Evolutionary conservation across 495 filamentous ascomycete species (phyloP).

Genomic region (Lasiosphaeria miniovina): DNA sequence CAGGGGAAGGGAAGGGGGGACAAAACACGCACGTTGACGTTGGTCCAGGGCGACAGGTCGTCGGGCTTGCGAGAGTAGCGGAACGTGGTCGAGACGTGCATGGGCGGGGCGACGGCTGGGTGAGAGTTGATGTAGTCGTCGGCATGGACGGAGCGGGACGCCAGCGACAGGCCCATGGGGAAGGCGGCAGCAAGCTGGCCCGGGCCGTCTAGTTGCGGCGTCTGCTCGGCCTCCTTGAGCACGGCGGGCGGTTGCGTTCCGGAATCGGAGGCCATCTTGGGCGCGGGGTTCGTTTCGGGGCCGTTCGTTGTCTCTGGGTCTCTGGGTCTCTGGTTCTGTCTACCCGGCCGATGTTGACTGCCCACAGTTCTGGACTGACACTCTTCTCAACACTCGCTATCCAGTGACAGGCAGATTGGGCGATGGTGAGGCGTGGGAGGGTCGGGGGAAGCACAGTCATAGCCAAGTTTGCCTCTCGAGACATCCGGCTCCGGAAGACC

Average conservation of each 20-base stretch:
- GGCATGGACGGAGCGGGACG: conserved; percentile 80
- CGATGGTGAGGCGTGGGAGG: no score
- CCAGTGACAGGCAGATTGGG: no score
- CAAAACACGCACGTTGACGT: conserved; percentile 39
- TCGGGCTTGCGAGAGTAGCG: conserved; percentile 71
- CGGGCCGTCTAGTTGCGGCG: conserved; percentile 9
- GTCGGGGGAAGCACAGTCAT: no score
- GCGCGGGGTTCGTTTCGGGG: no score
- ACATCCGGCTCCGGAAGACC: no score
- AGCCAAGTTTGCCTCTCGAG: no score
- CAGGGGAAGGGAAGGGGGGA: neutral
- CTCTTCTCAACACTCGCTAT: no score
- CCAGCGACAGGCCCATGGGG: conserved; percentile 41
- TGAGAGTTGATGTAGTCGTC: conserved; percentile 73
- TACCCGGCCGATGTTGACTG: no score
- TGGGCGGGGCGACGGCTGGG: conserved; percentile 75
- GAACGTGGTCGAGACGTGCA: conserved; percentile 87
- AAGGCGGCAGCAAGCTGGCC: conserved; percentile 28
- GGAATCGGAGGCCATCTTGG: neutral
- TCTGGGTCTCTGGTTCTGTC: no score
- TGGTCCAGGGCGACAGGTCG: conserved; percentile 49
- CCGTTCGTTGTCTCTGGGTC: no score
- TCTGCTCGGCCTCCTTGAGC: neutral
- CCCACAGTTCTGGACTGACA: no score
- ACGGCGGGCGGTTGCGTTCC: neutral